Percentiles rank a stretch among this genome's conserved stretches.
These are phyloP conservation scores for Microbotryomycetes sp. DNA, from an alignment of 1,284 basidiomycete genomes.

Conservation along the genomic window DNA sequence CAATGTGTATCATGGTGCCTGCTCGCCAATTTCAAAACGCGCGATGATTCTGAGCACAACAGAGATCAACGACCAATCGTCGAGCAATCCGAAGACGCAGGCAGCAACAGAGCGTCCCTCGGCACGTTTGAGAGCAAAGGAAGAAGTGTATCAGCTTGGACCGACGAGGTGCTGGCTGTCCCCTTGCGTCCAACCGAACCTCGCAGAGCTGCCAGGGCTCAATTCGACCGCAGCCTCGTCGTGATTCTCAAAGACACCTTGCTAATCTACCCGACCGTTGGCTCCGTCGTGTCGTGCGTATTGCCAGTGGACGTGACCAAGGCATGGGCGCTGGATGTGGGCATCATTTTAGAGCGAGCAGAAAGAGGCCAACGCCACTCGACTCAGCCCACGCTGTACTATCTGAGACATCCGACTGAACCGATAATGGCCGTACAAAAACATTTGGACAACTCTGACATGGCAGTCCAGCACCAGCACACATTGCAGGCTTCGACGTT, in stretches of 20 bases:
- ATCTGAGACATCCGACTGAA: constrained; percentile 52
- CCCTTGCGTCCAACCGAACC: constrained; percentile 9
- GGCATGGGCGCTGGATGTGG: constrained; percentile 15
- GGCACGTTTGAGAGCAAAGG: no score
- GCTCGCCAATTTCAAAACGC: not conserved
- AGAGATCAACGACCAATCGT: no score
- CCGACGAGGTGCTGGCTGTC: constrained; percentile 22
- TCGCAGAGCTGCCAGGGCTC: not conserved
- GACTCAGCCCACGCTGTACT: constrained; percentile 52
- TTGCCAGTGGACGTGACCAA: constrained; percentile 17
- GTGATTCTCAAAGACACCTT: constrained; percentile 22
- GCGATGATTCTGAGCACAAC: no score
- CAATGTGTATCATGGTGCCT: no score
- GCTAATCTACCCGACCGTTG: constrained; percentile 13
- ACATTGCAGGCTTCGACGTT: no score
- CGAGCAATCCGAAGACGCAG: no score
- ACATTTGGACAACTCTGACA: not conserved
- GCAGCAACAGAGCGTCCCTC: no score
- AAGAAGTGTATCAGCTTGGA: no score
- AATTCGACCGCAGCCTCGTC: constrained; percentile 9
- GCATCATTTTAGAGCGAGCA: constrained; percentile 22
- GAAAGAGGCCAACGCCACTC: not conserved
- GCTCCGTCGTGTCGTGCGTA: constrained; percentile 15
- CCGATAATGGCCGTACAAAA: not conserved
- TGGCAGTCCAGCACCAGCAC: no score